Base-by-base conservation (phyloP, 176 grass and related monocot species). In the Cocos nucifera region DNA sequence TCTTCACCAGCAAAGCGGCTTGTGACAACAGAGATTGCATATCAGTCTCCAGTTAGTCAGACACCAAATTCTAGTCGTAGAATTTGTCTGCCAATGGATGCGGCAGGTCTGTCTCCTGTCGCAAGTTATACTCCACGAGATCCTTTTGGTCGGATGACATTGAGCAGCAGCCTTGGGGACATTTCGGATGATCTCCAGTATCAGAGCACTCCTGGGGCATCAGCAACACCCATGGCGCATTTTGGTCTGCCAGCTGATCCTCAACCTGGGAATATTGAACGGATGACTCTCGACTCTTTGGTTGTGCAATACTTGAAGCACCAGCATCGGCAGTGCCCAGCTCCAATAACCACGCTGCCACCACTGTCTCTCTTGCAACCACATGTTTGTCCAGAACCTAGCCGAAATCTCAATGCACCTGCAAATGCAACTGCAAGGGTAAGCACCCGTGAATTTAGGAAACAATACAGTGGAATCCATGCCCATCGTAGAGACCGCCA, bases 301-400 rank as follows among this genome's bases (percentile, higher is more conserved):
- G 84, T 98, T 67, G 93, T 98, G 29, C 93, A 98, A 17, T 98
- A 98, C 62, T 71, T 98, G 75, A 98, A 98, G 75, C 93, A 98
- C 48, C 93, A 98, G 32, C 93, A 98, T 44, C 81, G 93, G 4
- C 87, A 98, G 27, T 98, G 93, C 35, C 87, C 87, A 67, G 84
- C 84, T 53, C 93, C 93, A n/a, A 78, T 98, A 71, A 98, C 93
- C 69, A 98, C 93, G 79, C 80, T 98, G 64, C 93, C 93, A 17
- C 82, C 93, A 58, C 84, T 98, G 9, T 88, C 87, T 74, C 67
- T 98, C 62, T 57, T 98, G 61, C 84, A 98, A 15, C 76, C 93
- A 52, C 93, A 98, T 83, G 79, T 89, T 54, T 98, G 93, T 66
- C 87, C 93, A 10, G 93, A 98, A 75, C 88, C 87, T 19, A 98